These are phyloP conservation scores for Suzukiozyma palmioleophila DNA, from an alignment of 1,139 yeast genomes.

Conservation along the genomic window DNA sequence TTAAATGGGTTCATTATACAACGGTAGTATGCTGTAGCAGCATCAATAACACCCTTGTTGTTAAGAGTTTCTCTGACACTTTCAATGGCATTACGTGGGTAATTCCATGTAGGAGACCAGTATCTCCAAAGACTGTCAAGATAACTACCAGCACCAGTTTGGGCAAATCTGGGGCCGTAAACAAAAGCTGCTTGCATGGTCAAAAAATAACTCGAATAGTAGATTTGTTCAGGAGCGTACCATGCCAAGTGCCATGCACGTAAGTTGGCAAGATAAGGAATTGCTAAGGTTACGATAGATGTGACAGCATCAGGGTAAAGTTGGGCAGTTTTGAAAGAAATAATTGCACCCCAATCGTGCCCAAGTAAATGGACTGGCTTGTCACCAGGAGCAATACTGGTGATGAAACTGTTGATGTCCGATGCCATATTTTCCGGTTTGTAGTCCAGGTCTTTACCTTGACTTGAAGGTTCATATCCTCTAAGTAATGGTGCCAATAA, in stretches of 20 bases:
- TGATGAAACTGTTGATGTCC: slow-evolving; percentile 35
- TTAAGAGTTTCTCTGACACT: slow-evolving; percentile 25
- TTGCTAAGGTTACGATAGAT: slow-evolving; percentile 36
- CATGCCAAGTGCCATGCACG: slow-evolving; percentile 23
- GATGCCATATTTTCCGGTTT: slow-evolving; percentile 27
- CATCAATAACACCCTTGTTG: slow-evolving; percentile 28
- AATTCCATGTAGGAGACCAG: slow-evolving; percentile 43
- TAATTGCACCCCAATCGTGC: slow-evolving; percentile 47
- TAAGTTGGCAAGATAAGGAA: slow-evolving; percentile 33
- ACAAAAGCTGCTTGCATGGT: slow-evolving; percentile 33
- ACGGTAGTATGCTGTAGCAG: slow-evolving; percentile 41
- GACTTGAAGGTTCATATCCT: slow-evolving; percentile 38
- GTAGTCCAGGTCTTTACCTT: slow-evolving; percentile 24
- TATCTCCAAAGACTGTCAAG: slow-evolving; percentile 32
- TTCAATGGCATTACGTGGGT: slow-evolving; percentile 22
- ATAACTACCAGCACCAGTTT: slow-evolving; percentile 20
- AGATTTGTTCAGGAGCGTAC: slow-evolving; percentile 34
- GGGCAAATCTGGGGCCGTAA: slow-evolving; percentile 20
- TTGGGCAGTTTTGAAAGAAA: slow-evolving; percentile 32
- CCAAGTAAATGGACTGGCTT: slow-evolving; percentile 38
- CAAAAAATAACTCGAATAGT: slow-evolving; percentile 34
- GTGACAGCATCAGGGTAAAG: slow-evolving; percentile 33
- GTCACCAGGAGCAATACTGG: slow-evolving; percentile 14
- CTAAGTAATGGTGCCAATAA: slow-evolving; percentile 37
- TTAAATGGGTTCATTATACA: slow-evolving; percentile 25